Evolutionary conservation across 2,329 filamentous ascomycete genomes (phyloP).

Genomic region (Fusarium sacchari): DNA sequence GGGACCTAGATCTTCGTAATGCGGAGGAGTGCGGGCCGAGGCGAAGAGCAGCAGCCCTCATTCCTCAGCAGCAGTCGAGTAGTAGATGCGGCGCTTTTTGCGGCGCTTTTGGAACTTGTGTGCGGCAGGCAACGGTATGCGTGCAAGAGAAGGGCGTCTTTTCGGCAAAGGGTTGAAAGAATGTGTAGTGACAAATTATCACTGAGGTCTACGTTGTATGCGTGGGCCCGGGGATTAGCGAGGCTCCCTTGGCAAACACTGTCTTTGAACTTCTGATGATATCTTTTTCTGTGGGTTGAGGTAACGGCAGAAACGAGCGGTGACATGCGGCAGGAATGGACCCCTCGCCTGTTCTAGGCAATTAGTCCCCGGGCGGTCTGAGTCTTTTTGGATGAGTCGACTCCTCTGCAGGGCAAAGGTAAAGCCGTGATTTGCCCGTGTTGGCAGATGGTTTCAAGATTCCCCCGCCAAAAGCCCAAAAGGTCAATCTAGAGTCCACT

Average conservation of each 20-base stretch:
- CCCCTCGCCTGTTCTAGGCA: constrained; percentile 14
- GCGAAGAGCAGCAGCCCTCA: constrained; percentile 42
- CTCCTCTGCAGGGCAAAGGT: background rate
- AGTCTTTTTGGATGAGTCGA: background rate
- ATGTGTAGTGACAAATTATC: background rate
- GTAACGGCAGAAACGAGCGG: constrained; percentile 43
- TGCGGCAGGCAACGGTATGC: constrained; percentile 14
- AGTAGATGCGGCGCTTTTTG: constrained; percentile 10
- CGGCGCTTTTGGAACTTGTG: background rate
- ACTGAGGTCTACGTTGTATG: background rate
- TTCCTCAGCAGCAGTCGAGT: constrained; percentile 30
- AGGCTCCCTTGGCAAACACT: constrained; percentile 3
- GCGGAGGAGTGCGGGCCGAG: constrained; percentile 37
- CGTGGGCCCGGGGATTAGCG: constrained; percentile 2
- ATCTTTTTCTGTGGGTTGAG: constrained; percentile 37
- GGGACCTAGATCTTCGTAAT: constrained; percentile 34
- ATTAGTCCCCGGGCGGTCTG: constrained; percentile 22
- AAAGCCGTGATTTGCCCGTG: constrained; percentile 26
- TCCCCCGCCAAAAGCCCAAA: background rate
- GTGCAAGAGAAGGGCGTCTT: background rate
- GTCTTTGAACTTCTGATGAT: constrained; percentile 21
- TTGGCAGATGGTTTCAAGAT: constrained; percentile 19
- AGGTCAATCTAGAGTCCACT: background rate
- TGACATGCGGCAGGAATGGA: constrained; percentile 43
- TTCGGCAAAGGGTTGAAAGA: background rate